A percentile compares a stretch with the other conserved stretches of the same genome.
These are phyloP conservation scores for Pythium sukuiense DNA, from an alignment of 352 stramenopile genomes.

Conservation along the genomic window DNA sequence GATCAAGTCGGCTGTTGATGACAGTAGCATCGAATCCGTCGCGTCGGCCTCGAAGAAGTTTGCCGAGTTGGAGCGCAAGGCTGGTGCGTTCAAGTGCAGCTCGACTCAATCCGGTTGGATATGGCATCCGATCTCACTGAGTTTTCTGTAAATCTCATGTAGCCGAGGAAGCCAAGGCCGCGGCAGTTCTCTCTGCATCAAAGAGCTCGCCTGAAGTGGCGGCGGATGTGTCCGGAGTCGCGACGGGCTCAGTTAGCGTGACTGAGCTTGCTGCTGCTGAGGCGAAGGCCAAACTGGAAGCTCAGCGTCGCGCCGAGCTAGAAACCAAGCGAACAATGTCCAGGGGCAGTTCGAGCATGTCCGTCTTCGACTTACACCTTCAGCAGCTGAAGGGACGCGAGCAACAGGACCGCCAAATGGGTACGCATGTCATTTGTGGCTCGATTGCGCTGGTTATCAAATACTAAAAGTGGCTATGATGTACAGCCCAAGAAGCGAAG, in stretches of 20 bases:
- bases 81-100: slow-evolving; percentile 29
- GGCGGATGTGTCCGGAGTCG: not conserved
- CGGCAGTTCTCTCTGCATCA: not conserved
- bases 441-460: not conserved
- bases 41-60: slow-evolving; percentile 61
- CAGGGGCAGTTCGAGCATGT: slow-evolving; percentile 21
- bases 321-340: slow-evolving; percentile 17
- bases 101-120: not conserved
- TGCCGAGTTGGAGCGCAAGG: slow-evolving; percentile 62
- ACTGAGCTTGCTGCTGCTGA: slow-evolving; percentile 14
- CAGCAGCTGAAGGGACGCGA: slow-evolving; percentile 20
- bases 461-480: not conserved
- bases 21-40: slow-evolving; percentile 43
- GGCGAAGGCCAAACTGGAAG: slow-evolving; percentile 16
- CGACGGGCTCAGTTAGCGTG: slow-evolving; percentile 5
- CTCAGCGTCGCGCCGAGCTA: slow-evolving; percentile 16
- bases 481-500: slow-evolving; percentile 24
- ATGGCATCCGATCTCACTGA: no score
- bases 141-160: no score
- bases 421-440: not conserved
- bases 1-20: slow-evolving; percentile 59
- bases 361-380: slow-evolving; percentile 22
- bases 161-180: slow-evolving; percentile 18
- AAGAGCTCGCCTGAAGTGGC: not conserved
- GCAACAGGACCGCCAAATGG: slow-evolving; percentile 22